Evolutionary conservation across 805 yeast genomes (phyloP), one percentile per base, ranked within the genome.

Genomic region (Torulaspora microellipsoides): DNA sequence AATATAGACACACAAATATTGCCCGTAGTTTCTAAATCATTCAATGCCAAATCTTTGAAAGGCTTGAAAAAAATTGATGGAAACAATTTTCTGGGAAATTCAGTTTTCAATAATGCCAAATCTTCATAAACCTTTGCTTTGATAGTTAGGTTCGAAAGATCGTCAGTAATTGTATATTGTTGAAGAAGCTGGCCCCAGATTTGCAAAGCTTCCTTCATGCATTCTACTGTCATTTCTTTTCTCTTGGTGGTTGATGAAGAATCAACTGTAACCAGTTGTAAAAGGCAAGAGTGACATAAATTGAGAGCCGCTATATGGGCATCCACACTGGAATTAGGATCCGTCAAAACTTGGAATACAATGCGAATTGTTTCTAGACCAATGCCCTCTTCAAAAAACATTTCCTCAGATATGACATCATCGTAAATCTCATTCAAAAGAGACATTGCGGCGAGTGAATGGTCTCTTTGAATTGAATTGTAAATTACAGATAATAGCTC

Each of bases 341-440:
- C 42, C 7, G 34, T 40, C 27, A 80, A 56, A 25, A 80, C 55
- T 34, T 59, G 58, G 31, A 72, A 64, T 41, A 85, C 72, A 31
- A 79, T 76, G 27, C 69, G 62, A 31, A 81, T 67, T 0, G 85
- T 71, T 33, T 71, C 70, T 14, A 60, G 49, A 2, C 90, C 91
- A 33, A 83, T 72, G 1, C 85, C 85, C 9, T 78, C 83, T 42
- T 78, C 83, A 70, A 89, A 85, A 59, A 90, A 91, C 62, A 86
- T 91, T 29, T 82, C 88, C 45, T 88, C 96, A 2, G 91, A 76
- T 27, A 93, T 78, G 39, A 89, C 72, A 56, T 93, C 97, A 56
- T 85, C 93, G 49, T 89, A 82, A 17, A 93, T 70, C 48, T 91
- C 97, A 52, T 75, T 78, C 35, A 87, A 66, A 3, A 84, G 78